A percentile compares a stretch with the other conserved stretches of the same genome.
Evolutionary conservation across 371 early-diverging fungal species (phyloP).

Genomic region (Mucor plumbeus): DNA sequence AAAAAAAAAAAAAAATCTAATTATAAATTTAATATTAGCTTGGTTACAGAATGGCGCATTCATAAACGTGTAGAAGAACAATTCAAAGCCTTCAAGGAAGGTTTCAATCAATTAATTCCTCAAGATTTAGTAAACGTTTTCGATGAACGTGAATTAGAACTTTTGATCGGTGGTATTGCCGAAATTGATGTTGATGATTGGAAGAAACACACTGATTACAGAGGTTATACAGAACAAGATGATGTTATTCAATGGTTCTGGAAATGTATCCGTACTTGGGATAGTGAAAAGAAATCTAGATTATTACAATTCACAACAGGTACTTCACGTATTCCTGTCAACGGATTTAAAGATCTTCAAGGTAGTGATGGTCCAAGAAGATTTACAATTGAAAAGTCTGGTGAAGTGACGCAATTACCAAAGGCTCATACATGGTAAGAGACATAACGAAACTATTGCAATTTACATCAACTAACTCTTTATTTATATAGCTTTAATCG

Average conservation of each 20-base stretch:
- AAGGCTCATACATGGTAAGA: slow-evolving; percentile 93
- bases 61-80: slow-evolving; percentile 92
- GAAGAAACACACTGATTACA: slow-evolving; percentile 99
- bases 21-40: slow-evolving; percentile 33
- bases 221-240: slow-evolving; percentile 96
- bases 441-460: neutral
- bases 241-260: slow-evolving; percentile 98
- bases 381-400: slow-evolving; percentile 96
- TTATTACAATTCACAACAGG: slow-evolving; percentile 98
- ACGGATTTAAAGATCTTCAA: slow-evolving; percentile 98
- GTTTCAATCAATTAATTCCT: slow-evolving; percentile 97
- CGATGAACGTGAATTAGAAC: slow-evolving; percentile 98
- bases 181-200: slow-evolving; percentile 99
- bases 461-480: neutral
- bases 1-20: neutral
- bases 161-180: slow-evolving; percentile 97
- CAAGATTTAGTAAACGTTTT: slow-evolving; percentile 93
- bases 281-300: slow-evolving; percentile 93
- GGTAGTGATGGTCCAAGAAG: slow-evolving; percentile 96
- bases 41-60: slow-evolving; percentile 87
- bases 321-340: slow-evolving; percentile 97
- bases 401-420: slow-evolving; percentile 88
- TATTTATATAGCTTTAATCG: slow-evolving; percentile 82
- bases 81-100: slow-evolving; percentile 91
- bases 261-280: slow-evolving; percentile 91